These are phyloP conservation scores for Schwanniomyces sp. DNA, from an alignment of 805 yeast genomes.

Conservation along the genomic window DNA sequence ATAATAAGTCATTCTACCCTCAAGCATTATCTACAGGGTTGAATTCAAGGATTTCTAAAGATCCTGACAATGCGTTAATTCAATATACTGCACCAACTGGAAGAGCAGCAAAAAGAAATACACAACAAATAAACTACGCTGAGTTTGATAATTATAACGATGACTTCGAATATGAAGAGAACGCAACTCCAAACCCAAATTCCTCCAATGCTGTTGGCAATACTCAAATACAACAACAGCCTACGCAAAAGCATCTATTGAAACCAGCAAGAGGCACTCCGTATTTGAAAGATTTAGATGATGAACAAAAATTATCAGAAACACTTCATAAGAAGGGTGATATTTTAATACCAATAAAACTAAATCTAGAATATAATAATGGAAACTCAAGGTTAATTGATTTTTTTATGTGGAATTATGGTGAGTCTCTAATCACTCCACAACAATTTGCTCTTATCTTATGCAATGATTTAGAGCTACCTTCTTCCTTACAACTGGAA, in stretches of 20 bases:
- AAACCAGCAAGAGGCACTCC: slow-evolving; percentile 25
- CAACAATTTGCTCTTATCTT: slow-evolving; percentile 72
- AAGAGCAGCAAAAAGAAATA: slow-evolving; percentile 71
- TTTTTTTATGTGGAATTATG: slow-evolving; percentile 71
- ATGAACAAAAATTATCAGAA: slow-evolving; percentile 18
- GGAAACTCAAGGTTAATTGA: slow-evolving; percentile 53
- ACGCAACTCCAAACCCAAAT: slow-evolving; percentile 11
- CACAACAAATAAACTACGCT: slow-evolving; percentile 76
- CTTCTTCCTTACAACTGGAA: slow-evolving; percentile 58
- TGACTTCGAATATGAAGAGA: slow-evolving; percentile 36
- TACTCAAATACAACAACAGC: slow-evolving; percentile 32
- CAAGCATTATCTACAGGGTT: slow-evolving; percentile 83
- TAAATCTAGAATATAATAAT: slow-evolving; percentile 59
- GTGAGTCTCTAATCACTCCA: slow-evolving; percentile 67
- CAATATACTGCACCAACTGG: slow-evolving; percentile 69
- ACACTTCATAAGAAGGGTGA: slow-evolving; percentile 36
- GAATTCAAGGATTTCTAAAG: slow-evolving; percentile 62
- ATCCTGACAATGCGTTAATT: slow-evolving; percentile 70
- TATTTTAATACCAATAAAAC: slow-evolving; percentile 62
- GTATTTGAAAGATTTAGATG: slow-evolving; percentile 20
- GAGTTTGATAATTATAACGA: slow-evolving; percentile 69
- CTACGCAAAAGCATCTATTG: slow-evolving; percentile 24
- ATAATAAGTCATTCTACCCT: slow-evolving; percentile 43
- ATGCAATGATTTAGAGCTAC: slow-evolving; percentile 82
- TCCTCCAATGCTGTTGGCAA: slow-evolving; percentile 13